These are phyloP conservation scores for Triangularia setosa DNA, from an alignment of 2,329 filamentous ascomycete genomes.

Conservation along the genomic window DNA sequence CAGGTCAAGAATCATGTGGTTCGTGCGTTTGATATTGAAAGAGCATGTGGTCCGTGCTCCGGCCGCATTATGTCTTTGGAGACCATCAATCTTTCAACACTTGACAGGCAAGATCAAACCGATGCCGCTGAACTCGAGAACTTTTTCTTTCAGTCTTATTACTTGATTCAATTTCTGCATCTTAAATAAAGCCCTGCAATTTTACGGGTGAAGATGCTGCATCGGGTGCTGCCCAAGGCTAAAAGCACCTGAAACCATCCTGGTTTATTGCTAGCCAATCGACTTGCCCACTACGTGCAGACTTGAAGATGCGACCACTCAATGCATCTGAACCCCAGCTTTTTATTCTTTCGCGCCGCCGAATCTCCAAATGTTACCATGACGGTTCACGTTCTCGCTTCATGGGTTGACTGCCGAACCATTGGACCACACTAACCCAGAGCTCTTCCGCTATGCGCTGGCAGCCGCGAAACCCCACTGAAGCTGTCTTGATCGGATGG, in stretches of 20 bases:
- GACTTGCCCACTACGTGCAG: slow-evolving; percentile 14
- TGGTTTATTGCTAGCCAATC: slow-evolving; percentile 28
- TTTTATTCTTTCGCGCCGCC: slow-evolving; percentile 8
- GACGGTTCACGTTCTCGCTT: slow-evolving; percentile 14
- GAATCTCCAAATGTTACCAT: slow-evolving; percentile 7
- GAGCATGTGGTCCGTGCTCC: neutral
- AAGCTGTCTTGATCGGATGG: slow-evolving; percentile 6
- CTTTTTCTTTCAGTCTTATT: neutral
- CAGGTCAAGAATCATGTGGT: neutral
- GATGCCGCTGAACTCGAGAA: neutral
- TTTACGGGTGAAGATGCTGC: neutral
- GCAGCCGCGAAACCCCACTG: slow-evolving; percentile 12
- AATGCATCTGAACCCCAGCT: slow-evolving; percentile 14
- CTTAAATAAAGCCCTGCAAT: neutral
- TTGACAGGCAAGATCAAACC: neutral
- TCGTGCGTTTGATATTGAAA: neutral
- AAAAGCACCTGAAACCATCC: slow-evolving; percentile 28
- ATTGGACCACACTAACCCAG: slow-evolving; percentile 24
- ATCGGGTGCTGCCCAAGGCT: slow-evolving; percentile 22
- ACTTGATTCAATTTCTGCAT: neutral
- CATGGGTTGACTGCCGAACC: slow-evolving; percentile 8
- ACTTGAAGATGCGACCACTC: slow-evolving; percentile 21
- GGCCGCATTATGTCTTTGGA: neutral
- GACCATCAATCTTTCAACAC: neutral
- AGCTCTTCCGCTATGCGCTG: slow-evolving; percentile 24